Percentiles rank a stretch among this genome's conserved stretches.
Conservation (phyloP, 306 rosid genomes). For the Acacia confusa region DNA sequence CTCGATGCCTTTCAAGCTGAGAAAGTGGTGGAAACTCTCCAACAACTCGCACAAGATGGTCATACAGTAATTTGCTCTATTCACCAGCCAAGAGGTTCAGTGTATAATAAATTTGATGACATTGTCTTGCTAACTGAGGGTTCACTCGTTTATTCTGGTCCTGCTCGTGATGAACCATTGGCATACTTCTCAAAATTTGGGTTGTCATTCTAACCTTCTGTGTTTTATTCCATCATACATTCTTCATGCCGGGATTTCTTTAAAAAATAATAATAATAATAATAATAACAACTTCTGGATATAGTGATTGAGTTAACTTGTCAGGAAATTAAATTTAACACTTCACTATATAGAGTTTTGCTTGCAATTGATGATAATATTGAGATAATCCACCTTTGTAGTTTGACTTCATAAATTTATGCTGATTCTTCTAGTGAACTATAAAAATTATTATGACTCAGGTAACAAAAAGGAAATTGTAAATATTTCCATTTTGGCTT, state of each 20-base stretch:
- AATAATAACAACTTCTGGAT: background rate
- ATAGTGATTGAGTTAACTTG: background rate
- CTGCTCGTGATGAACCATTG: conserved; percentile 74
- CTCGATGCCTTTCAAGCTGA: conserved; percentile 99
- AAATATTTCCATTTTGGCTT: conserved; percentile 16
- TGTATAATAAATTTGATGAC: conserved; percentile 84
- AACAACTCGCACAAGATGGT: conserved; percentile 87
- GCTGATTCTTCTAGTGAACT: too few relatives aligned
- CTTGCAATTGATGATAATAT: conserved; percentile 1
- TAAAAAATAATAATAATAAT: too few relatives aligned
- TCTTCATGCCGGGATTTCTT: background rate
- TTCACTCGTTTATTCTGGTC: conserved; percentile 89
- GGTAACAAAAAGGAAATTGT: background rate
- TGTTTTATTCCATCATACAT: conserved; percentile 9
- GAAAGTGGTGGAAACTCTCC: conserved; percentile 91
- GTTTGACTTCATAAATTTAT: background rate
- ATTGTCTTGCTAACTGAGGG: conserved; percentile 88
- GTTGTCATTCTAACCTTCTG: conserved; percentile 50
- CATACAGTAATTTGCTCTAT: conserved; percentile 97
- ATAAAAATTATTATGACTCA: background rate
- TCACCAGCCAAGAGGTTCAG: conserved; percentile 96
- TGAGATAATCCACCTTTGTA: conserved; percentile 12
- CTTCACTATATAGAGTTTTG: background rate
- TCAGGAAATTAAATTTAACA: conserved; percentile 26
- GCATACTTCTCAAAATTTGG: conserved; percentile 80